These are phyloP conservation scores for Spergularia bocconei DNA, from an alignment of 148 eudicot genomes.

Conservation along the genomic window DNA sequence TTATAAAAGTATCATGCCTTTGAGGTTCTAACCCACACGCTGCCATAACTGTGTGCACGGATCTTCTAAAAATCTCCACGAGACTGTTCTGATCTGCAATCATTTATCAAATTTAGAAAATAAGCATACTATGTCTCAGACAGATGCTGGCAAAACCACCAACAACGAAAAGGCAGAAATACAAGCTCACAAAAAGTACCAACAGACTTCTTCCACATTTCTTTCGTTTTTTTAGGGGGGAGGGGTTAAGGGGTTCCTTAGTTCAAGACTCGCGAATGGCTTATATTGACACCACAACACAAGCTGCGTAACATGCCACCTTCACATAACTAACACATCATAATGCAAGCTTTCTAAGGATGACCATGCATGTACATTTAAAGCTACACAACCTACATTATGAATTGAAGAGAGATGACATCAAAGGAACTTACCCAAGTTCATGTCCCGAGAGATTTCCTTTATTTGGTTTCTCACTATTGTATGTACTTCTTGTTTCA, in stretches of 20 bases:
- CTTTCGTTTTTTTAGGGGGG: background rate
- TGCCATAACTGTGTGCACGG: conserved; percentile 52
- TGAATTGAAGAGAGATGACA: background rate
- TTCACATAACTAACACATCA: background rate
- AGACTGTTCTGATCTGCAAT: conserved; percentile 48
- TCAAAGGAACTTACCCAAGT: conserved; percentile 36
- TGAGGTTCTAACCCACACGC: conserved; percentile 45
- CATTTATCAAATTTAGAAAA: conserved; percentile 7
- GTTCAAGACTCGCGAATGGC: background rate
- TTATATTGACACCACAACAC: background rate
- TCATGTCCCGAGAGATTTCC: conserved; percentile 38
- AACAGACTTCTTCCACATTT: background rate
- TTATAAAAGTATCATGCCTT: conserved; percentile 30
- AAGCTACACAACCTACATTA: background rate
- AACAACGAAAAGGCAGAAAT: background rate
- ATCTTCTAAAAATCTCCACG: conserved; percentile 45
- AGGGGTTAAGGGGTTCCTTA: background rate
- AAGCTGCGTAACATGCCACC: background rate
- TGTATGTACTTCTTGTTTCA: conserved; percentile 41
- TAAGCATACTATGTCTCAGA: background rate
- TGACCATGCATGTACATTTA: background rate
- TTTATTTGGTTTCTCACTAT: conserved; percentile 42
- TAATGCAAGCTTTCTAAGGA: background rate
- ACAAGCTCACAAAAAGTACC: background rate
- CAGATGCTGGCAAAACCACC: background rate